Evolutionary conservation across 352 stramenopile species (phyloP), one percentile per base, ranked within the genome.

Genomic region (Globisporangium okanoganense): DNA sequence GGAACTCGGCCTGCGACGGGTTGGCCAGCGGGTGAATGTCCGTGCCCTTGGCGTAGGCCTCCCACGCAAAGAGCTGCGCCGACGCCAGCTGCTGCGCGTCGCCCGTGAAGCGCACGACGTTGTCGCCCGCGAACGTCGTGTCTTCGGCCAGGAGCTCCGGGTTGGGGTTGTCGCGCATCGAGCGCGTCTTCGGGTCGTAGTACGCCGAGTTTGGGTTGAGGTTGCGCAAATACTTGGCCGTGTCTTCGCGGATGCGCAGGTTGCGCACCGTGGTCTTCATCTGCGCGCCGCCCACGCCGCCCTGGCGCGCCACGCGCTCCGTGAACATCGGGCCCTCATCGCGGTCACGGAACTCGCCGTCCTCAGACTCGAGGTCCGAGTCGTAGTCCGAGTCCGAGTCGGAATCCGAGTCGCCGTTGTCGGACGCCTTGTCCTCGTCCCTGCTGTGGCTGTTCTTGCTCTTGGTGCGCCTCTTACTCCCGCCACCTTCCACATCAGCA

Each of bases 191-290:
- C 0, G 97, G 97, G 87, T 99, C 97, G 76, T 99, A 99, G 74
- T 98, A 99, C 5, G 97, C 97, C 50, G 92, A 98, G 69, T 99
- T 98, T 9, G 95, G 86, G 77, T 99, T 97, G 22, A 99, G 78
- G 64, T 99, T 99, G 27, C 95, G 83, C 55, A 99, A 67, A 69
- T 99, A 99, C 72, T 99, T 99, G 61, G 97, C 97, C 44, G 96
- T 99, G 72, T 99, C 98, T 75, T 99, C 98, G 57, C 98, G 93
- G 69, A 99, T 99, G 22, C 98, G 92, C 38, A 99, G 76, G 71
- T 99, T 99, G 1, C 97, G 90, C 40, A 98, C 96, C 5, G 79
- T 95, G 2, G 96, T 97, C 79, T 98, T 99, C 96, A 99, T 99
- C 80, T 99, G 92, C 25, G 95, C 95, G n/a, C 96, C 96, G 50